phyloP scores from a whole-genome alignment of 1,284 basidiomycete species.

The Phlebopus sp. region DNA sequence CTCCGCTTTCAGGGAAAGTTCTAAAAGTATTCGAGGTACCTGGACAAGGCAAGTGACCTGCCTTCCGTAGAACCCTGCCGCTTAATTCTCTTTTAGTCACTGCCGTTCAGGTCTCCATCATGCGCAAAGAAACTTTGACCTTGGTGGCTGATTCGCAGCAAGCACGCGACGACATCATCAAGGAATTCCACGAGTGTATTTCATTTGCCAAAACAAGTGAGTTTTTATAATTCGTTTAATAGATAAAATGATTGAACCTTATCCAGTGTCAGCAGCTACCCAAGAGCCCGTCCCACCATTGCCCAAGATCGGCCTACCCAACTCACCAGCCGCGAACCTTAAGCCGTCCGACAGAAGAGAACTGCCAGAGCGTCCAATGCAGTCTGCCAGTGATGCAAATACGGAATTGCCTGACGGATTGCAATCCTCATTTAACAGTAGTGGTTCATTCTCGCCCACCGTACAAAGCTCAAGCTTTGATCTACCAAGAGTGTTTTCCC shows the following conservation, averaged over 20 bases:
- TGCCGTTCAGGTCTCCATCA: constrained; percentile 75
- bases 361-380: constrained; percentile 24
- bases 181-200: constrained; percentile 83
- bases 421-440: background rate
- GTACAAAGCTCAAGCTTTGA: constrained; percentile 1
- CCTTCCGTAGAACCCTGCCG: constrained; percentile 5
- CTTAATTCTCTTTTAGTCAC: constrained; percentile 48
- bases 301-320: constrained; percentile 37
- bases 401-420: constrained; percentile 1
- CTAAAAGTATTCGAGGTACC: constrained; percentile 67
- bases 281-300: constrained; percentile 61
- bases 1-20: constrained; percentile 94
- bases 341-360: constrained; percentile 5
- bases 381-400: constrained; percentile 2
- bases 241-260: constrained; percentile 2
- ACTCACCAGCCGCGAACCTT: constrained; percentile 1
- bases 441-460: background rate
- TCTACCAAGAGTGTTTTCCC: constrained; percentile 4
- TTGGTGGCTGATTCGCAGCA: constrained; percentile 65
- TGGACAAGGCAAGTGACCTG: constrained; percentile 47
- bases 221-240: constrained; percentile 25
- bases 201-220: constrained; percentile 74
- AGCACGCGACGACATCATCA: constrained; percentile 64
- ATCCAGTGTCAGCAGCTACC: constrained; percentile 53
- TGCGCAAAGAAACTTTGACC: constrained; percentile 85